These are phyloP conservation scores for Emmonsia crescens DNA, from an alignment of 2,329 filamentous ascomycete species.

Conservation along the genomic window DNA sequence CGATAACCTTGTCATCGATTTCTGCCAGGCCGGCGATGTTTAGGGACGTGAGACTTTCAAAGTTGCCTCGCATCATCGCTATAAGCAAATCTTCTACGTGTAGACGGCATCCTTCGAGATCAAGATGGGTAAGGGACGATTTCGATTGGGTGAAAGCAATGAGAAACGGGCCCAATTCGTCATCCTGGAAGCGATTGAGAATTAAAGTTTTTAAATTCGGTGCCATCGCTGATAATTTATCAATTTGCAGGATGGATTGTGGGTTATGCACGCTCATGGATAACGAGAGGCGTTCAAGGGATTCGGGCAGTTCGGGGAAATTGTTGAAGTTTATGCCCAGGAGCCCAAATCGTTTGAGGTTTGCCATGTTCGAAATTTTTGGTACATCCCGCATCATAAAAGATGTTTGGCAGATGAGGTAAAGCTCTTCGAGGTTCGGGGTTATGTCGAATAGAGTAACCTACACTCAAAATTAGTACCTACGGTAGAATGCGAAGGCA, in stretches of 20 bases:
- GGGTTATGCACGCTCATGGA: background rate
- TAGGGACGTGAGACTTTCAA: conserved; percentile 20
- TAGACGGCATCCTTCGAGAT: conserved; percentile 21
- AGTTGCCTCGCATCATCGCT: conserved; percentile 12
- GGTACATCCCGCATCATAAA: background rate
- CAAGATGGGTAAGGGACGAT: conserved; percentile 17
- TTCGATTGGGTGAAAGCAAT: conserved; percentile 10
- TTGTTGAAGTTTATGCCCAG: conserved; percentile 16
- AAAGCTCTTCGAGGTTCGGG: conserved; percentile 25
- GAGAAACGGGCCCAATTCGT: background rate
- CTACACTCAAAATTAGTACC: conserved; percentile 5
- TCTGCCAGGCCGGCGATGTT: conserved; percentile 18
- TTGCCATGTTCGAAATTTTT: conserved; percentile 2
- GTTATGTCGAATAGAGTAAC: conserved; percentile 12
- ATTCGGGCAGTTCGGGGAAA: conserved; percentile 18
- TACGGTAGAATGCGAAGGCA: background rate
- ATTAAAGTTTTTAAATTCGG: conserved; percentile 21
- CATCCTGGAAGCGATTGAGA: conserved; percentile 9
- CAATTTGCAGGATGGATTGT: background rate
- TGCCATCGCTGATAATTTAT: conserved; percentile 10
- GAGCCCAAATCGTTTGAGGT: conserved; percentile 22
- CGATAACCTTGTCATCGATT: conserved; percentile 19
- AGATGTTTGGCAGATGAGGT: conserved; percentile 13
- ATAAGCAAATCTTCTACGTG: conserved; percentile 9
- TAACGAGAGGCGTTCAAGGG: conserved; percentile 22